Evolutionary conservation across 1,284 basidiomycete genomes (phyloP).

Genomic region (Cryptococcus sp.): DNA sequence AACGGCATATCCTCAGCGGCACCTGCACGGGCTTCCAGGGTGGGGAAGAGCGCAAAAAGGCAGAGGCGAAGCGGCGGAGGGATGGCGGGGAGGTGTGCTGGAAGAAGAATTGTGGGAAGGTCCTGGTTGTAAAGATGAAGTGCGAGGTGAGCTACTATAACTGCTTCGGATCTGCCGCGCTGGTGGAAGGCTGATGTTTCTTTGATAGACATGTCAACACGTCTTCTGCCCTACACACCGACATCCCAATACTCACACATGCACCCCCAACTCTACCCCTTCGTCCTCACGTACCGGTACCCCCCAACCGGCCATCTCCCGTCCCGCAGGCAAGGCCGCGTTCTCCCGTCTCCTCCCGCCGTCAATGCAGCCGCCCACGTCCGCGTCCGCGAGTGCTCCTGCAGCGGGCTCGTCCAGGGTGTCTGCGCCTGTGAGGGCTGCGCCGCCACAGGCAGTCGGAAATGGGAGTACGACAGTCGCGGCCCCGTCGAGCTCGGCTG

Average conservation of each 20-base stretch:
- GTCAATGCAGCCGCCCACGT: slow-evolving; percentile 11
- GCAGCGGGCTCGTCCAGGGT: slow-evolving; percentile 7
- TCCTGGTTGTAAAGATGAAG: slow-evolving; percentile 45
- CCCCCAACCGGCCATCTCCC: slow-evolving; percentile 12
- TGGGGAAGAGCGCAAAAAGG: slow-evolving; percentile 40
- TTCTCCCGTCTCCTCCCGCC: slow-evolving; percentile 31
- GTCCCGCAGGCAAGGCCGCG: slow-evolving; percentile 25
- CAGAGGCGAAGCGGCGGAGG: slow-evolving; percentile 36
- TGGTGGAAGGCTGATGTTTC: neutral
- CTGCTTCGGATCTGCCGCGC: neutral
- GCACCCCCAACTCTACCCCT: slow-evolving; percentile 22
- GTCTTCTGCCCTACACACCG: slow-evolving; percentile 44
- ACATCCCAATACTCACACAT: slow-evolving; percentile 33
- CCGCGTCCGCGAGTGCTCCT: slow-evolving; percentile 1
- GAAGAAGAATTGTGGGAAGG: slow-evolving; percentile 42
- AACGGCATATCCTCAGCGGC: slow-evolving; percentile 43
- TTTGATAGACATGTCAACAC: slow-evolving; percentile 30
- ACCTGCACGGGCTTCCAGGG: slow-evolving; percentile 42
- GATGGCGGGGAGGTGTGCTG: slow-evolving; percentile 47
- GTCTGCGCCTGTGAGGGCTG: slow-evolving; percentile 3
- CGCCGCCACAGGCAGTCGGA: no score
- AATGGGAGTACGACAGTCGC: neutral
- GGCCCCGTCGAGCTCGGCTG: neutral
- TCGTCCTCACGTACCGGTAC: slow-evolving; percentile 19
- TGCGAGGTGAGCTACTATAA: slow-evolving; percentile 37